These are phyloP conservation scores for Candida dajiaensis DNA, from an alignment of 805 yeast genomes.

Conservation along the genomic window DNA sequence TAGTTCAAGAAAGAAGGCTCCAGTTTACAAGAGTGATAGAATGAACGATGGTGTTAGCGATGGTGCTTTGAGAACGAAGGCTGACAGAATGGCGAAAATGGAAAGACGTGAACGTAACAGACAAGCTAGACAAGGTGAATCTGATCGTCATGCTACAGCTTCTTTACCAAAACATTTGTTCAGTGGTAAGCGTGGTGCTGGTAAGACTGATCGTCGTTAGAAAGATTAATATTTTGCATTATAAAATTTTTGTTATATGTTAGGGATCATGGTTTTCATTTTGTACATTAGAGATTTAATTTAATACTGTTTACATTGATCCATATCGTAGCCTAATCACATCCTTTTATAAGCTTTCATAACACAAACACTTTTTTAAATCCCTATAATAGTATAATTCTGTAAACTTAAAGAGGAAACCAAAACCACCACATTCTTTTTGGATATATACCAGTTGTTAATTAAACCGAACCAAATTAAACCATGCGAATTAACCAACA, in stretches of 20 bases:
- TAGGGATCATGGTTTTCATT: background rate
- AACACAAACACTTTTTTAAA: too few species aligned
- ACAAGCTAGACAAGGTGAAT: conserved; percentile 90
- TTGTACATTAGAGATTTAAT: background rate
- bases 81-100: conserved; percentile 80
- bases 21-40: conserved; percentile 63
- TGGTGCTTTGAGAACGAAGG: conserved; percentile 73
- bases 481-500: background rate
- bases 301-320: background rate
- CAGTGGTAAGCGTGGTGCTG: conserved; percentile 95
- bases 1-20: conserved; percentile 25
- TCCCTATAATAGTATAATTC: too few species aligned
- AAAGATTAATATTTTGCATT: background rate
- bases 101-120: conserved; percentile 93
- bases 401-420: background rate
- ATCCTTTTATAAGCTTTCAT: too few species aligned
- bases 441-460: background rate
- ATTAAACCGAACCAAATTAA: background rate
- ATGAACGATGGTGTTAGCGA: conserved; percentile 82
- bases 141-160: conserved; percentile 85
- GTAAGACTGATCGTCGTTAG: conserved; percentile 86
- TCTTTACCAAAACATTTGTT: conserved; percentile 90
- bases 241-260: background rate
- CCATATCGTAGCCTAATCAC: background rate
- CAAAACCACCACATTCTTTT: background rate